Evolutionary conservation across 352 stramenopile species (phyloP), one percentile per base, ranked within the genome.

Genomic region (Globisporangium nagaii): DNA sequence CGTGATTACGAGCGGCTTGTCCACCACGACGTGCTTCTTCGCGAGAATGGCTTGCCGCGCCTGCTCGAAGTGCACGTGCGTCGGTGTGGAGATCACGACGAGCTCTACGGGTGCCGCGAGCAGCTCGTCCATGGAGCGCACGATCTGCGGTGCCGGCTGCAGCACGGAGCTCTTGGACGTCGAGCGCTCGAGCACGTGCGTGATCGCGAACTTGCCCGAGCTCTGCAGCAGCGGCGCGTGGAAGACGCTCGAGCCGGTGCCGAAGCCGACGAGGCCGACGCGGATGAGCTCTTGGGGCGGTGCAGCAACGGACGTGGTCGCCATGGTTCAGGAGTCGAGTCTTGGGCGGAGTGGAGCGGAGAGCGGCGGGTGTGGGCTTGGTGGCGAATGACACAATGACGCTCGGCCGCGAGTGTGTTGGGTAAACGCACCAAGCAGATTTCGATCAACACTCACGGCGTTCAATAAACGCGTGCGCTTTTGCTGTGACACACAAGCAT

Each of bases 11-110:
- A 90, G 63, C 44, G 80, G 80, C 54, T 90, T 90, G 68, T 90
- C 80, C 31, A 87, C 75, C 8, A 90, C 70, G 17, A 90, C 77
- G 58, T 90, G 77, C 62, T 80, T 79, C 63, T 86, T 88, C 42
- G 77, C 77, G 40, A 75, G 52, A 45, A 90, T 79, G 20, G 67
- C 75, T 45, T 82, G 68, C 53, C 88, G 88, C 25, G 75, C 80
- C 49, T 88, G 80, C 53, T 79, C 73, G 56, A 88, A 90, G 64
- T 90, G 80, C 58, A 87, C 67, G 24, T 72, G 68, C 34, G 80
- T 90, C 4, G 80, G 80, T 31, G 80, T 90, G 7, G 77, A 84
- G 60, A 90, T 87, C 15, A 90, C 77, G 39, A 90, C 63, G 19
- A 90, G 55, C 32, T 88, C 69, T 39, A 90, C 66, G 36, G 66